Percentiles rank a stretch among this genome's conserved stretches.
Conservation (phyloP, 805 yeast genomes). For the Ogataea glucozyma region DNA sequence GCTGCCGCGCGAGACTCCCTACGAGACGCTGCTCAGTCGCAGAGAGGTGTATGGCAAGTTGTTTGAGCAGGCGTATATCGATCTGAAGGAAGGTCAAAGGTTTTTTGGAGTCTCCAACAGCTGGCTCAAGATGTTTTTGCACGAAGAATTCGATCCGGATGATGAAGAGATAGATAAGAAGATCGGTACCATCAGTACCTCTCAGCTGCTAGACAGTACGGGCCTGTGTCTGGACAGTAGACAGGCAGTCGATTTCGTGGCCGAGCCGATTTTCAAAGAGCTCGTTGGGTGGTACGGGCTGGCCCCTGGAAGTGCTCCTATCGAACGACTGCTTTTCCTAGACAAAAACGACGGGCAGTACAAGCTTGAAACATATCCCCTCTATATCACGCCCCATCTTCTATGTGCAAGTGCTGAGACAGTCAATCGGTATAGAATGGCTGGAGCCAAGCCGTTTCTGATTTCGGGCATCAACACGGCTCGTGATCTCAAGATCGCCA, state of each 20-base stretch:
- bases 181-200: constrained; percentile 51
- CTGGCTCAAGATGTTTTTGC: constrained; percentile 45
- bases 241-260: constrained; percentile 37
- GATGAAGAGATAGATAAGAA: constrained; percentile 29
- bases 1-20: constrained; percentile 7
- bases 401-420: constrained; percentile 25
- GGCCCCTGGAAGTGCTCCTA: constrained; percentile 38
- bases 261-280: constrained; percentile 45
- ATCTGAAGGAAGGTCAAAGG: constrained; percentile 45
- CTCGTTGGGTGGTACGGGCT: constrained; percentile 58
- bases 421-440: constrained; percentile 33
- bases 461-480: constrained; percentile 37
- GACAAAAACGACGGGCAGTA: constrained; percentile 26
- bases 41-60: constrained; percentile 19
- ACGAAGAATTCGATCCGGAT: constrained; percentile 32
- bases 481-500: constrained; percentile 27
- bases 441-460: constrained; percentile 38
- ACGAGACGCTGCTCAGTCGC: constrained; percentile 18
- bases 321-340: constrained; percentile 38
- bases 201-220: constrained; percentile 43
- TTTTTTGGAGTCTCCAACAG: constrained; percentile 49
- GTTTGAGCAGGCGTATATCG: constrained; percentile 15
- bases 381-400: constrained; percentile 31
- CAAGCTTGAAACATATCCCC: constrained; percentile 29
- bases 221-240: constrained; percentile 40